Percentiles rank a stretch among this genome's conserved stretches.
Conservation (phyloP, 2,329 filamentous ascomycete species). For the Rutstroemia sp. region DNA sequence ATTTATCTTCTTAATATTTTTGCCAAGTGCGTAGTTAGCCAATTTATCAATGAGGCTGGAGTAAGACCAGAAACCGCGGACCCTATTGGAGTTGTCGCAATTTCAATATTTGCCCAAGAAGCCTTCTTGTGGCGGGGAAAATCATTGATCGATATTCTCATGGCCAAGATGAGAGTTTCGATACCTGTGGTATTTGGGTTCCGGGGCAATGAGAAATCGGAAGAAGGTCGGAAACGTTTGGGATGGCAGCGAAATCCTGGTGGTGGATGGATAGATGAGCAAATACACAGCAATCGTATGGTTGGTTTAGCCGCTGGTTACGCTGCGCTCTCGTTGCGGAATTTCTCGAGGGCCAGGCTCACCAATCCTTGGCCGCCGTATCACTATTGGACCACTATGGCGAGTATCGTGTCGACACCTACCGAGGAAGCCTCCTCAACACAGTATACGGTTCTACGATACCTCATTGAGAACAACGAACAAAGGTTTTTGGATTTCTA, state of each 20-base stretch:
- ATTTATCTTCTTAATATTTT: constrained; percentile 73
- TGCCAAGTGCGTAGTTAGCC: constrained; percentile 63
- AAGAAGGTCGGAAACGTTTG: constrained; percentile 56
- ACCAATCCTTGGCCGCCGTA: constrained; percentile 72
- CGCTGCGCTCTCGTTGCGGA: constrained; percentile 72
- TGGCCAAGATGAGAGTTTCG: constrained; percentile 74
- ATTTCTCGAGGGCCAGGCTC: constrained; percentile 60
- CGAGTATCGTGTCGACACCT: constrained; percentile 70
- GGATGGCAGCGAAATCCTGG: constrained; percentile 58
- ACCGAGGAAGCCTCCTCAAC: constrained; percentile 60
- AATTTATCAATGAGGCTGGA: constrained; percentile 60
- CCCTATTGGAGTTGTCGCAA: constrained; percentile 69
- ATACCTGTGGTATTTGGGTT: constrained; percentile 86
- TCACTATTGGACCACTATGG: constrained; percentile 76
- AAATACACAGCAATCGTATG: constrained; percentile 76
- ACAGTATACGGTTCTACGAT: constrained; percentile 62
- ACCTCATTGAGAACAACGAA: constrained; percentile 67
- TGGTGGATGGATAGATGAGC: constrained; percentile 52
- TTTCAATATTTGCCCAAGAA: constrained; percentile 64
- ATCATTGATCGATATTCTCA: constrained; percentile 72
- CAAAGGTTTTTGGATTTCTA: constrained; percentile 74
- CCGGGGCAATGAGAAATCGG: constrained; percentile 66
- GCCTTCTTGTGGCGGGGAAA: constrained; percentile 60
- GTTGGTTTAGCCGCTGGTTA: constrained; percentile 78
- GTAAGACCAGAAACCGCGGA: constrained; percentile 62